Evolutionary conservation across 495 filamentous ascomycete genomes (phyloP), one percentile per base, ranked within the genome.

Genomic region (Hyaloscypha variabilis): DNA sequence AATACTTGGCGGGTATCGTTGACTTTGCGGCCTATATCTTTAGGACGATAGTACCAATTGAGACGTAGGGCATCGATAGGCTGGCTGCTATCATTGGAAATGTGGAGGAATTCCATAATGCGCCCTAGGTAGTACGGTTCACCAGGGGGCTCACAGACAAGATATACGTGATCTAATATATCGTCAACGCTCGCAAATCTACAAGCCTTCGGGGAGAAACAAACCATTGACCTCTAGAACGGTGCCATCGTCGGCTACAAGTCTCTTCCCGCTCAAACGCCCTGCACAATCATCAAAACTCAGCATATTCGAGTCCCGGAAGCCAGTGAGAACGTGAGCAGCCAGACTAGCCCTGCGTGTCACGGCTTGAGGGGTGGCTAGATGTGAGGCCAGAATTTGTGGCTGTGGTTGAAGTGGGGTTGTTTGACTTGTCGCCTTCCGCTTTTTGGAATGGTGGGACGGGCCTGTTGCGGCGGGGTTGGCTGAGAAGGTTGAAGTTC

Each of bases 11-110:
- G 88, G 59, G 90, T 92, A 78, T 99, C 95, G 69, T 90, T 89
- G 67, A 91, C 89, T 75, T 93, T 94, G 54, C 92, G 91, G 66
- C 91, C 91, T 63, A 99, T 96, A 75, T 99, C 95, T 77, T 93
- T 91, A 58, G 96, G 94, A 19, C 95, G 87, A 75, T 98, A 98
- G 77, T 93, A 97, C 95, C 95, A 99, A 78, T 99, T 99, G 70
- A 98, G 89, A 64, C 93, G 88, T 71, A 99, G 75, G 25, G 92
- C 85, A 74, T 97, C 94, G 63, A 99, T 88, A 19, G 91, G 87
- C 59, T 87, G 84, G 26, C 80, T 79, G 26, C 80, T 77, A 74
- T 94, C 84, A 63, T 93, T 91, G 65, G 91, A 88, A 64, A 83
- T 82, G 65, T 96, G 92, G 60, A 97, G 79, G 72, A 97, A 97